Base-by-base conservation (phyloP, 768 basidiomycete species). In the Sutorius australiensis region DNA sequence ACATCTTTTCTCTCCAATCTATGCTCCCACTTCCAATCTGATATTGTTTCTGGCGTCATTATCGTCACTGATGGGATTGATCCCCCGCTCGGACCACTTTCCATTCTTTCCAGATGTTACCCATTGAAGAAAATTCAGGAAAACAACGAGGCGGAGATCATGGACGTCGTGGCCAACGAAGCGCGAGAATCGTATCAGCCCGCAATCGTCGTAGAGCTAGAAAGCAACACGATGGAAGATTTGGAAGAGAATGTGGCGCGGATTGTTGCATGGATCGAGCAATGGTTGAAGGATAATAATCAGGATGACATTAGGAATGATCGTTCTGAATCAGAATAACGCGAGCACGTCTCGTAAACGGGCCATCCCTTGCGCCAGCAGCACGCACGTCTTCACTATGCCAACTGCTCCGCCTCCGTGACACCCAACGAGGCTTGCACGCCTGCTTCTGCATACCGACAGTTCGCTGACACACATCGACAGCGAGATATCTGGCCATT, bases 81-180 rank as follows among this genome's bases (percentile, higher is more conserved):
- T 39, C 6, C 28, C 33, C 37, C 28, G 4, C 2, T 10, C 14
- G 12, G 7, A 3, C 14, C 21, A 46, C 9, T 39, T 9, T 51
- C 3, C 21, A 7, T 17, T 31, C 17, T 45, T 33, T 33, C 16
- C 68, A 98, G 95, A 55, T 80, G 81, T 9, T 98, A 98, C 66
- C 74, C 89, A 1, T 69, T 94, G 45, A 91, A 91, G 68, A 99
- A 99, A 72, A 92, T 99, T 5, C 89, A 95, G 67, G 97, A 99
- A 72, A 99, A 99, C 70, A 95, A 98, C 69, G 89, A 95, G 64
- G 94, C 95, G 12, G 97, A 99, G 74, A 98, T 99, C 65, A 97
- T 98, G 94, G 78, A 90, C 64, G 84, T 94, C 46, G 85, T 97
- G 34, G 73, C 89, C 11, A 87, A 91, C 31, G 97, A 99, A 68